phyloP scores from a whole-genome alignment of 2,329 filamentous ascomycete species.

The Sporothrix variecibatus region DNA sequence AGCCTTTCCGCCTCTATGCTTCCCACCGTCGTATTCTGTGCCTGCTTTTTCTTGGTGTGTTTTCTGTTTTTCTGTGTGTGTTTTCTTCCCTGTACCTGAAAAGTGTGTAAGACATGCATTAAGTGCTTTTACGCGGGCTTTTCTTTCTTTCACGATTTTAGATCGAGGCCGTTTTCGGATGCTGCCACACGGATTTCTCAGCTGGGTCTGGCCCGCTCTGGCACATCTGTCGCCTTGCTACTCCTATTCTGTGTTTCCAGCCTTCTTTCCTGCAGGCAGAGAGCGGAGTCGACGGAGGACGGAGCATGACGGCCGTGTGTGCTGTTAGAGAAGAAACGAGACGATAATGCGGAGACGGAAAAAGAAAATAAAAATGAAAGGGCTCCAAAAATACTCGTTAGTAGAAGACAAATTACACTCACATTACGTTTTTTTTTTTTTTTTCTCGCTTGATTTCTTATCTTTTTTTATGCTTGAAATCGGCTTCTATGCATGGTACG shows the following conservation, averaged over 20 bases:
- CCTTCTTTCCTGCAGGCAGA: neutral
- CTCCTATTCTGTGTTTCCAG: neutral
- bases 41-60: neutral
- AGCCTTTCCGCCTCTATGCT: neutral
- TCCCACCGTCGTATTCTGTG: neutral
- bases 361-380: neutral
- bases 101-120: slow-evolving; percentile 6
- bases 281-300: neutral
- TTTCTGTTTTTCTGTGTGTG: neutral
- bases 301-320: neutral
- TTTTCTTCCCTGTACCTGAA: neutral
- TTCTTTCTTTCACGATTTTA: neutral
- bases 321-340: too few species aligned
- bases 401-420: neutral
- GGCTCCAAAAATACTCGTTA: too few species aligned
- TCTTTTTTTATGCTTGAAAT: neutral
- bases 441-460: neutral
- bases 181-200: neutral
- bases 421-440: neutral
- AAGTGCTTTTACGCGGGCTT: neutral
- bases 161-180: neutral
- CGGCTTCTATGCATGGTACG: neutral
- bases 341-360: neutral
- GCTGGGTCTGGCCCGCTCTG: neutral
- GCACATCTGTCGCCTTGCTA: neutral